Evolutionary conservation across 768 basidiomycete species (phyloP), one percentile per base, ranked within the genome.

Genomic region (Tylopilus intermedius): DNA sequence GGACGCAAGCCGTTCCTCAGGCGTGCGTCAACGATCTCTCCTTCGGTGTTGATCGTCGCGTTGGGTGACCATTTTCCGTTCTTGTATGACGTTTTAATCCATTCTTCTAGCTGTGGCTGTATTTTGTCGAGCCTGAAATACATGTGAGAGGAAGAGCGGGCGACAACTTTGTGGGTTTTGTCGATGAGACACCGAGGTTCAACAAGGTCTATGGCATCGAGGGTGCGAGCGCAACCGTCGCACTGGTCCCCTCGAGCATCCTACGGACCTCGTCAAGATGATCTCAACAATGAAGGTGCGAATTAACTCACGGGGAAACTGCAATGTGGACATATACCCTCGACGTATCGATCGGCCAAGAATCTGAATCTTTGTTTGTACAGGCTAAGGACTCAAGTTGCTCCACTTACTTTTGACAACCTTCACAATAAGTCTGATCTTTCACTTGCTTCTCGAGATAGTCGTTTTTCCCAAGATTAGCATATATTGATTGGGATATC

Each of bases 171-270:
- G 66, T 95, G 94, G 0, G 82, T 75, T 66, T 83, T 87, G 71
- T 93, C 77, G 51, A 96, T 78, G 50, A 94, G 82, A 67, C 96
- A 99, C 40, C 94, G 84, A n/a, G 96, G 96, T 60, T 92, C 86
- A 69, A 97, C 78, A 50, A 99, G 80, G 61, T 96, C 93, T 54
- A 94, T 81, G 2, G 96, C 92, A 58, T 97, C 92, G 41, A 96
- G 80, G 2, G 96, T 97, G 50, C 90, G 80, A 42, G 86, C 84
- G 68, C 96, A 99, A 49, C 83, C 77, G 69, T 99, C 96, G 69
- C 96, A 99, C 74, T 99, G 96, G 68, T 99, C 96, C 8, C 96
- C 96, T 33, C 96, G 88, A 32, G 95, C 96, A 62, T 97, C 96
- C 88, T 92, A 51, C 18, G 43, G 7, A 26, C 57, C 42, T 40